Base-by-base conservation (phyloP, 163 green algal species). In the Chlamydomonas reinhardtii region DNA sequence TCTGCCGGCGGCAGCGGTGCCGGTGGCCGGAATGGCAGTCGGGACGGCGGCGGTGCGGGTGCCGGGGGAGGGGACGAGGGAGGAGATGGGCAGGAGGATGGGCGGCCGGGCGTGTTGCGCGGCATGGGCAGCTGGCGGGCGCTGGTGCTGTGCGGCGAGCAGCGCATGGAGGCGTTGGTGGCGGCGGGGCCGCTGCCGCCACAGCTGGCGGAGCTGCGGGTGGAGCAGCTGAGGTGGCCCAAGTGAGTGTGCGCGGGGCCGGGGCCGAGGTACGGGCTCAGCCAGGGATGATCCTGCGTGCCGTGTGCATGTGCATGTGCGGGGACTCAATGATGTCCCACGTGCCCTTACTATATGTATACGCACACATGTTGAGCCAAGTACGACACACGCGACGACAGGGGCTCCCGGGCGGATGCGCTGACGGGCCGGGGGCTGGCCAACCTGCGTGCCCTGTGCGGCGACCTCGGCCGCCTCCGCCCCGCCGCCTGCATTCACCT, bases 151-250 rank as follows among this genome's bases (percentile, higher is more conserved):
- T 84, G 76, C 39, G 62, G 16, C 25, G 76, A 84, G 37, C 76
- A 84, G 76, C 61, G 76, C 14, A 74, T 74, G 76, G 76, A 84
- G 76, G 76, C 76, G 61, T 64, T 84, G 76, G 64, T 84, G 76
- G 76, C 76, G 64, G 76, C 76, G 39, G 76, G 76, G 19, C 62
- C 76, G 39, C 76, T 84, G 76, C 76, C 76, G 9, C 5, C 1
- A n/a, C 64, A 65, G 64, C 76, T 84, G 37, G 15, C 29, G 39
- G 76, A 74, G 76, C 39, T 84, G 6, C 37, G 76, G 0, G 76
- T 84, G 62, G 62, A 84, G 76, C 56, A 66, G 37, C 76, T 84
- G 61, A 4, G 61, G 27, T 84, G 76, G 76, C 76, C 76, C 29
- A 64, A 62, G 76, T 84, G 14, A 2, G 72, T 2, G 25, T 5